A percentile compares a stretch with the other conserved stretches of the same genome.
Conservation (phyloP, 257 asterid species). For the Plantago ovata region DNA sequence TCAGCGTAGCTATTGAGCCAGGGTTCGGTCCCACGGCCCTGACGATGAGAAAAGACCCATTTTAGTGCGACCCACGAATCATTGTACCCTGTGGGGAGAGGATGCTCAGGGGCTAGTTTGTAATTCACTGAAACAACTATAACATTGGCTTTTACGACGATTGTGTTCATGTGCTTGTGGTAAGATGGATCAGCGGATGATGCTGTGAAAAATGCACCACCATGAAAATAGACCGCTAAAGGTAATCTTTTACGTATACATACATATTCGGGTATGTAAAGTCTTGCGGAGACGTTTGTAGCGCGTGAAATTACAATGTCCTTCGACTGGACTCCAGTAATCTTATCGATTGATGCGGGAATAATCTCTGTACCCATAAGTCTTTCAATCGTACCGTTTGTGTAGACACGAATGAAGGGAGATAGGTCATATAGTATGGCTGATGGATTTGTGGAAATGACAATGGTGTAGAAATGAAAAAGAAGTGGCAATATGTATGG, state of each 20-base stretch:
- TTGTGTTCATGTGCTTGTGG: constrained; percentile 23
- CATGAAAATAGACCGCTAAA: constrained; percentile 42
- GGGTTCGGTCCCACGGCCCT: constrained; percentile 25
- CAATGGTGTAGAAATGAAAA: neutral
- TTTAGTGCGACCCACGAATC: constrained; percentile 58
- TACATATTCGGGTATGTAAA: constrained; percentile 28
- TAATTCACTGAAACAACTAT: constrained; percentile 50
- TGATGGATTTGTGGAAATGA: neutral
- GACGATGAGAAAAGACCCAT: constrained; percentile 48
- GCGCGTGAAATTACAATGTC: constrained; percentile 32
- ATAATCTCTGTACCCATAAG: constrained; percentile 18
- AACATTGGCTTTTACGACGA: constrained; percentile 39
- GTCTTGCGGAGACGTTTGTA: constrained; percentile 24
- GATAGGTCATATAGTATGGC: constrained; percentile 13
- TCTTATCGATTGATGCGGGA: constrained; percentile 31
- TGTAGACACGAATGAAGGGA: constrained; percentile 28
- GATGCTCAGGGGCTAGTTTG: constrained; percentile 64
- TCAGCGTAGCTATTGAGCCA: constrained; percentile 48
- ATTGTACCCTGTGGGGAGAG: constrained; percentile 45
- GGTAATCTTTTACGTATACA: constrained; percentile 23
- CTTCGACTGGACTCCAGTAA: constrained; percentile 28
- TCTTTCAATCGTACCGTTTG: constrained; percentile 37
- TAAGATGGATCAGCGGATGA: constrained; percentile 14
- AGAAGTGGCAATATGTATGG: neutral
- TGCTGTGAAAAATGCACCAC: constrained; percentile 30